Evolutionary conservation across 2,329 filamentous ascomycete genomes (phyloP), one percentile per base, ranked within the genome.

Genomic region (Colletotrichum caudatum): DNA sequence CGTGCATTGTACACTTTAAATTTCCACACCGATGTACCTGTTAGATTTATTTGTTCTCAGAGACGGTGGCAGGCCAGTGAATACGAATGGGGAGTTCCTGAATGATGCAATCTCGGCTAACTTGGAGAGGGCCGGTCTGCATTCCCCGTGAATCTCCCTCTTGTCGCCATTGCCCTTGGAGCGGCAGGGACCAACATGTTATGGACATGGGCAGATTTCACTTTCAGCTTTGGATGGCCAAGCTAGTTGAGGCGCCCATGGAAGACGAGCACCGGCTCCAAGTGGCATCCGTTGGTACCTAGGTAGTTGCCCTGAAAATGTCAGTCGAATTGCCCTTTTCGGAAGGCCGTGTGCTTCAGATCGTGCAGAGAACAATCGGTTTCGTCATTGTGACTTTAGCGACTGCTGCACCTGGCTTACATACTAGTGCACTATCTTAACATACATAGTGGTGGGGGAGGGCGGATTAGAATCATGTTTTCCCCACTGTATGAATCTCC

Each of bases 1-100:
- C 23, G 8, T 18, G n/a, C 23, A 50, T n/a, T 73, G 69, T 72
- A 64, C 56, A n/a, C 57, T 53, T 18, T 62, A 73, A 29, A 65
- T 72, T 54, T 72, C 69, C 71, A 60, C 37, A 16, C 33, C 29
- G 26, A 20, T 64, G 41, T 64, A 62, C 23, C 39, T 63, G n/a
- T 6, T 61, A 16, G 46, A 56, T 35, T n/a, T 35, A 1, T 11
- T 58, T 39, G 33, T 16, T 37, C 12, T 35, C 9, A 37, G 37
- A n/a, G 23, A 44, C 20, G 50, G 48, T n/a, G n/a, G 23, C 48
- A 39, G 33, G 56, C n/a, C 62, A 66, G 35, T 61, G 29, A 54
- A 53, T 37, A 54, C 59, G 29, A 48, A 33, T 26, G 18, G 3
- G 18, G 20, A 41, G 35, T 48, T 66, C 53, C 37, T 66, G 39